Conservation (phyloP, 2,329 filamentous ascomycete species). For the Penicillium sp. region DNA sequence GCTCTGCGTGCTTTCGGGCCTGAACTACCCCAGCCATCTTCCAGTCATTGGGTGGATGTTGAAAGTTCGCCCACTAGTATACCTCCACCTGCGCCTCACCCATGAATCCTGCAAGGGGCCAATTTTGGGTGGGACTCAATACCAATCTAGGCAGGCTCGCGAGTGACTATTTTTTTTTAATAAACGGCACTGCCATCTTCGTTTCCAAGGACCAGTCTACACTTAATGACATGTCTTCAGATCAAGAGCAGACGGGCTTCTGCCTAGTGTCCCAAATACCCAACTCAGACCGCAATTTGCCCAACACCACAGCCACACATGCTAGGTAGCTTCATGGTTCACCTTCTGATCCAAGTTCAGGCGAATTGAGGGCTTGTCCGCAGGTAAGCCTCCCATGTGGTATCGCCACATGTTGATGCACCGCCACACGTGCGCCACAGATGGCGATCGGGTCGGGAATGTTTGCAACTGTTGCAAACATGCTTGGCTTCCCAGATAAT, state of each 20-base stretch:
- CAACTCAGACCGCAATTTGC: background rate
- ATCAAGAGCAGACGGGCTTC: background rate
- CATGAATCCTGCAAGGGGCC: background rate
- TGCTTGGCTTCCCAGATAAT: background rate
- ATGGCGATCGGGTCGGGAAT: background rate
- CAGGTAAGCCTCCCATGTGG: background rate
- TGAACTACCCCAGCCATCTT: background rate
- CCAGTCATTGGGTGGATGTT: background rate
- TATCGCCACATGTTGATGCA: background rate
- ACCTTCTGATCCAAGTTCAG: background rate
- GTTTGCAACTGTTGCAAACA: background rate
- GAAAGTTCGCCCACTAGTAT: background rate
- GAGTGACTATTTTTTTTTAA: background rate
- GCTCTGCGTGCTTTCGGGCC: background rate
- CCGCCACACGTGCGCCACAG: slow-evolving; percentile 6
- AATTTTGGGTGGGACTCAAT: background rate
- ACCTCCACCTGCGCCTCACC: background rate
- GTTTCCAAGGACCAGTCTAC: background rate
- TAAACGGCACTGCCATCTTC: background rate
- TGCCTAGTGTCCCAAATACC: background rate
- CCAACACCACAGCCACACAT: background rate
- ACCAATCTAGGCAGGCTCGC: background rate
- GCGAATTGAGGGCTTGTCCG: background rate
- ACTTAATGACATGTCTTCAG: background rate
- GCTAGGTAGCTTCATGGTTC: background rate